Base-by-base conservation (phyloP, 2,329 filamentous ascomycete genomes). In the Claviceps sp. region DNA sequence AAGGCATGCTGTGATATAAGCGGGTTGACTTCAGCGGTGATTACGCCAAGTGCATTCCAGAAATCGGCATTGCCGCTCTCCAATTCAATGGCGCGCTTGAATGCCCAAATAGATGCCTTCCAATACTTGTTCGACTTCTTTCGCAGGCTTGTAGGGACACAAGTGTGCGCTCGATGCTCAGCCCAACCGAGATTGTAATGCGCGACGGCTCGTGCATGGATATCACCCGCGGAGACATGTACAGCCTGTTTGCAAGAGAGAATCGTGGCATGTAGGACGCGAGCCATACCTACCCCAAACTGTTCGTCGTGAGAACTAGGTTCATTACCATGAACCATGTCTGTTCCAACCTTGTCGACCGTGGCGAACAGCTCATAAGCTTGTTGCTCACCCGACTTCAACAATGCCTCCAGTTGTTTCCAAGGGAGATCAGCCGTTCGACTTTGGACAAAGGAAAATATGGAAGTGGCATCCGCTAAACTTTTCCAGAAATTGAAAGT, bases 181-280 rank as follows among this genome's bases (percentile, higher is more conserved):
- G 88, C 86, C 87, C 90, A 97, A 43, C 93, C 93, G 17, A 98
- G 73, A 61, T 98, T 98, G 68, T 95, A 98, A 77, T 91, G 93
- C 0, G 90, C 88, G n/a, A 97, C 87, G 1, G 93, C 88, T 67
- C 94, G 90, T 3, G 91, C 90, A 64, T 96, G 87, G 7, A 80
- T 65, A 61, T 98, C 90, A 53, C 82, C 73, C 1, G 81, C 71
- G 16, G 84, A 85, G 40, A 82, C 78, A 58, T 85, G 71, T 14
- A 97, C 82, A 7, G 89, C 89, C 56, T 87, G 80, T 65, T 97
- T 98, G 65, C 94, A 87, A 5, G 88, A 86, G 17, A 97, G 71
- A 29, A 97, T 86, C 0, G 85, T 79, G 14, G 85, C 80, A 54
- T 86, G 78, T 0, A 94, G 66, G 55, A 78, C 82, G 55, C 75